phyloP scores from a whole-genome alignment of 176 grass and related monocot species.

The Eleusine coracana region DNA sequence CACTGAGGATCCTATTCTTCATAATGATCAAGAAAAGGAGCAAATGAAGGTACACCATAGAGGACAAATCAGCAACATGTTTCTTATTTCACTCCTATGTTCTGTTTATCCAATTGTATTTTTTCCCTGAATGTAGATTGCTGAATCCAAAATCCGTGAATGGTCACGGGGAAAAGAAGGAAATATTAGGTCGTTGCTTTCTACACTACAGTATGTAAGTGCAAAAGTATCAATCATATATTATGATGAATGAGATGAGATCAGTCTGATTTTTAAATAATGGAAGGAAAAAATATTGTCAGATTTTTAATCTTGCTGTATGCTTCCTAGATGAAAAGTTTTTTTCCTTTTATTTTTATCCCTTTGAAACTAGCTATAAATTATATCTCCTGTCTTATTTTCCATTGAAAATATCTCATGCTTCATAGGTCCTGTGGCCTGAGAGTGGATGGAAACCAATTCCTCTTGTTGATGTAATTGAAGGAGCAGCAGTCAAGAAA shows the following conservation, averaged over 20 bases:
- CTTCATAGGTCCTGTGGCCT: conserved; percentile 77
- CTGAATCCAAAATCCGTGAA: conserved; percentile 73
- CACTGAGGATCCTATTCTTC: conserved; percentile 48
- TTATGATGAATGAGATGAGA: conserved; percentile 2
- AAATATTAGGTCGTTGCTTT: conserved; percentile 97
- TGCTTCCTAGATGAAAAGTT: not conserved
- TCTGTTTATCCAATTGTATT: conserved; percentile 27
- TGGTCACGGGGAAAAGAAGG: conserved; percentile 98
- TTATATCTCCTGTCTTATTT: not conserved
- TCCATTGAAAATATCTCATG: not conserved
- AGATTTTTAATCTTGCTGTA: conserved; percentile 17
- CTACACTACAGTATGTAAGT: conserved; percentile 93
- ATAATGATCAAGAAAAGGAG: conserved; percentile 52
- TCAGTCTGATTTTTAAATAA: not conserved
- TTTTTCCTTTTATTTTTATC: not conserved
- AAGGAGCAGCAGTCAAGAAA: conserved; percentile 84
- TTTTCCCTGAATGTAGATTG: conserved; percentile 53
- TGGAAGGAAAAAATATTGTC: not conserved
- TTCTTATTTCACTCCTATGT: conserved; percentile 29
- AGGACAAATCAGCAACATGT: conserved; percentile 1
- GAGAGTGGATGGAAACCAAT: conserved; percentile 88
- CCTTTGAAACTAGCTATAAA: conserved; percentile 17
- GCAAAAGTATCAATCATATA: conserved; percentile 39
- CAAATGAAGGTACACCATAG: conserved; percentile 67
- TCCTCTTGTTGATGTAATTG: conserved; percentile 91